These are phyloP conservation scores for Mortierella sp. DNA, from an alignment of 371 early-diverging fungal species.

Conservation along the genomic window DNA sequence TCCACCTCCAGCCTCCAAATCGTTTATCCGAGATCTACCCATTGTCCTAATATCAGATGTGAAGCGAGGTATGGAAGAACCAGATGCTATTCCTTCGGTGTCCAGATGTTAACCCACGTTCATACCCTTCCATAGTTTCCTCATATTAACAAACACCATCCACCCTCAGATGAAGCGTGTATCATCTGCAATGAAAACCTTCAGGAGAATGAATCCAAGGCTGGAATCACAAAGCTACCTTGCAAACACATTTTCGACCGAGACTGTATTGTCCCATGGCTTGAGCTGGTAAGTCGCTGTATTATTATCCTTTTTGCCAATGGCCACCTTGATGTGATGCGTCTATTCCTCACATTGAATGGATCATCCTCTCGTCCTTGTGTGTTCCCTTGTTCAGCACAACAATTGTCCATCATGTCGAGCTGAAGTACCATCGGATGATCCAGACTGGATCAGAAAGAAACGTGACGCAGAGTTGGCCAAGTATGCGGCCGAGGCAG, in stretches of 20 bases:
- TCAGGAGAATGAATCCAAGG: conserved; percentile 42
- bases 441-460: conserved; percentile 69
- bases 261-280: conserved; percentile 73
- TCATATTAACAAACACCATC: background rate
- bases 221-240: conserved; percentile 62
- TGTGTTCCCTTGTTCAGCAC: conserved; percentile 55
- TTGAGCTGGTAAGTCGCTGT: conserved; percentile 58
- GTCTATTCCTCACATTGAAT: too few relatives aligned
- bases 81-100: too few relatives aligned
- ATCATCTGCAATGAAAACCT: conserved; percentile 76
- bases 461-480: conserved; percentile 58
- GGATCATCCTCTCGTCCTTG: background rate
- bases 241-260: conserved; percentile 79
- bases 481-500: conserved; percentile 51
- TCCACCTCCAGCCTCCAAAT: conserved; percentile 71
- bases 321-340: too few relatives aligned
- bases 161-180: conserved; percentile 58
- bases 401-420: conserved; percentile 81
- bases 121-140: too few relatives aligned
- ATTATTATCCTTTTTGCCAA: background rate
- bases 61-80: conserved; percentile 53
- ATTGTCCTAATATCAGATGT: conserved; percentile 45
- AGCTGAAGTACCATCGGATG: conserved; percentile 74
- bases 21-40: conserved; percentile 65
- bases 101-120: too few relatives aligned